Evolutionary conservation across 1,284 basidiomycete species (phyloP).

Genomic region (Ustilago trichophora): DNA sequence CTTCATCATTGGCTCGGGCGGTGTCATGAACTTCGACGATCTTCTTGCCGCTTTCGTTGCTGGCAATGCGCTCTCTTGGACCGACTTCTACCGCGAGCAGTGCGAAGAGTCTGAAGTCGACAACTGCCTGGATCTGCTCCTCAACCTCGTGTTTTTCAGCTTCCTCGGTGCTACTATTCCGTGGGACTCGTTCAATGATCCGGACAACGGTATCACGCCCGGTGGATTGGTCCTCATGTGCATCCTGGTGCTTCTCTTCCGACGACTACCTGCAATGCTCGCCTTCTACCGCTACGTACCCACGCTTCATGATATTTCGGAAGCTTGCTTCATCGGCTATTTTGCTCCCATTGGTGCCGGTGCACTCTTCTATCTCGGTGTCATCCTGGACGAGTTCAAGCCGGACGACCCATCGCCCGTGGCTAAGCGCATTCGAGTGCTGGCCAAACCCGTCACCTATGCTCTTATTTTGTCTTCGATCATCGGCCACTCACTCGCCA

Average conservation of each 20-base stretch:
- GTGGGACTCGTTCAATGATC: constrained; percentile 53
- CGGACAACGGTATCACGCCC: constrained; percentile 62
- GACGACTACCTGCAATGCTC: constrained; percentile 63
- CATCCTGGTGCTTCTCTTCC: constrained; percentile 68
- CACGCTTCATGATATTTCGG: constrained; percentile 51
- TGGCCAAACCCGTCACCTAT: constrained; percentile 56
- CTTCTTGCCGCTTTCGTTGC: constrained; percentile 57
- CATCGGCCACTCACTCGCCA: constrained; percentile 51
- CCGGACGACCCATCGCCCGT: constrained; percentile 25
- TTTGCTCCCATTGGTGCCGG: constrained; percentile 69
- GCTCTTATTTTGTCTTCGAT: constrained; percentile 51
- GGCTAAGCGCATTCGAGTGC: constrained; percentile 32
- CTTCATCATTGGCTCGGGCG: constrained; percentile 55
- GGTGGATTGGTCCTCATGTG: constrained; percentile 67
- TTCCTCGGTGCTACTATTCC: constrained; percentile 63
- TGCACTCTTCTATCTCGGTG: constrained; percentile 51
- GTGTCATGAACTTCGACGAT: constrained; percentile 52
- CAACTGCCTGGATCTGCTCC: constrained; percentile 55
- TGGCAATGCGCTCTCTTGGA: constrained; percentile 57
- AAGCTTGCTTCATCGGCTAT: constrained; percentile 67
- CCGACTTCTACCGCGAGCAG: constrained; percentile 60
- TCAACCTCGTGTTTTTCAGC: constrained; percentile 66
- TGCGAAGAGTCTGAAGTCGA: constrained; percentile 60
- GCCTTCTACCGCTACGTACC: constrained; percentile 60
- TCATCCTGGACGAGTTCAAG: constrained; percentile 51